Evolutionary conservation across 441 rosid genomes (phyloP), one percentile per base, ranked within the genome.

Genomic region (Macaranga tanarius): DNA sequence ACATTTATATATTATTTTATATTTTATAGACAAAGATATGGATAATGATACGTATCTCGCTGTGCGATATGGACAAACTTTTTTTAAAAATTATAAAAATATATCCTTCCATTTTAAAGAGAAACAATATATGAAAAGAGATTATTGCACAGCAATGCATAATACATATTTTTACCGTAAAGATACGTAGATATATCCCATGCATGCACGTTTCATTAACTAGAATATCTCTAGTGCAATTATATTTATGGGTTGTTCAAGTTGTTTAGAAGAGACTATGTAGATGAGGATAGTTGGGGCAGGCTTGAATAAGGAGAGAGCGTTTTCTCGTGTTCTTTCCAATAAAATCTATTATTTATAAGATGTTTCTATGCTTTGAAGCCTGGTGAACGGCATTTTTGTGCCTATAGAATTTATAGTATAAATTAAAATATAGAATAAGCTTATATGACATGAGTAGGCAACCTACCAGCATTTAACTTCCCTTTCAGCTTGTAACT

Each of bases 401-500:
- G 34, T 50, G 62, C 42, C 38, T 16, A 11, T 55, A 48, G 12
- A 25, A 42, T 7, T n/a, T 34, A n/a, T n/a, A 4, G 45, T 42
- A 51, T 10, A 28, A 16, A 25, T 0, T 34, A 55, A 16, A 25
- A 0, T 34, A 55, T 38, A 55, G 23, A 67, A 1, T 17, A 7
- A 40, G 75, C 70, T 57, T 67, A 22, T 56, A 67, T 9, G 77
- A 81, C 61, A 74, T 64, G 76, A 71, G 85, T 84, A 76, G 91
- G 89, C 83, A 69, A 82, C 88, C 91, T 51, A 87, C 80, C 86
- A 10, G 44, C 75, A 50, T 73, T 67, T 60, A 75, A 72, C 80
- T 69, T 77, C 77, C 74, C 51, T 62, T 72, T 74, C 78, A 59
- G 63, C 68, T 62, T 75, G 73, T 17, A 60, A 63, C 25, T 28